Evolutionary conservation across 2,329 filamentous ascomycete species (phyloP), one percentile per base, ranked within the genome.

Genomic region (Epichloe scottii): DNA sequence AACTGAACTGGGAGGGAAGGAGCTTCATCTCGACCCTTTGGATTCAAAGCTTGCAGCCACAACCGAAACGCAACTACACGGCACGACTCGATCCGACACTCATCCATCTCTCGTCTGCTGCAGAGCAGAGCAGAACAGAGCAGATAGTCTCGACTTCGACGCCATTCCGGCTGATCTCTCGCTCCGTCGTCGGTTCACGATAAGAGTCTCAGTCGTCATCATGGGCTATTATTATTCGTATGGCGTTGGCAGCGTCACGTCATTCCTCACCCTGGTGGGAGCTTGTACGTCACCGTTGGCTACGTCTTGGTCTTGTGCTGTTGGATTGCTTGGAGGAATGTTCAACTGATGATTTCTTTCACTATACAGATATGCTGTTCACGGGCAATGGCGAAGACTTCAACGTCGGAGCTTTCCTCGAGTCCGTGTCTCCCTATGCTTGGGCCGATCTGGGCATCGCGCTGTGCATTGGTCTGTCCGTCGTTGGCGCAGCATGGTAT

Each of bases 401-500:
- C 74, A 95, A 98, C 73, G 88, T 97, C 69, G 94, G 94, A 68
- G 84, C 84, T 67, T 97, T 97, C 68, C 82, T 98, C 69, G 89
- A 95, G 72, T 84, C 85, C 56, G 81, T 97, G 61, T 97, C 93
- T 52, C 94, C 93, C 21, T 95, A 91, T 66, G 87, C 86, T 46
- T 98, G 90, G 89, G 93, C 91, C 55, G 84, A 82, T 67, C 70
- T 93, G 51, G 94, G 93, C 58, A 95, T 98, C 63, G 85, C 81
- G 48, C 80, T 97, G 55, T 98, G 93, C 71, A 97, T 98, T 65
- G 90, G 91, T 54, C 76, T 97, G 53, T 98, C 93, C 51, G 91
- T 96, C 43, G 89, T 97, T 37, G 93, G 93, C 66, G 94, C 93
- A 66, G 91, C 91, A 78, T 98, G 93, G 93, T 97, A 81, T 14